Evolutionary conservation across 805 yeast genomes (phyloP).

Genomic region (Saccharomycopsis sp.): DNA sequence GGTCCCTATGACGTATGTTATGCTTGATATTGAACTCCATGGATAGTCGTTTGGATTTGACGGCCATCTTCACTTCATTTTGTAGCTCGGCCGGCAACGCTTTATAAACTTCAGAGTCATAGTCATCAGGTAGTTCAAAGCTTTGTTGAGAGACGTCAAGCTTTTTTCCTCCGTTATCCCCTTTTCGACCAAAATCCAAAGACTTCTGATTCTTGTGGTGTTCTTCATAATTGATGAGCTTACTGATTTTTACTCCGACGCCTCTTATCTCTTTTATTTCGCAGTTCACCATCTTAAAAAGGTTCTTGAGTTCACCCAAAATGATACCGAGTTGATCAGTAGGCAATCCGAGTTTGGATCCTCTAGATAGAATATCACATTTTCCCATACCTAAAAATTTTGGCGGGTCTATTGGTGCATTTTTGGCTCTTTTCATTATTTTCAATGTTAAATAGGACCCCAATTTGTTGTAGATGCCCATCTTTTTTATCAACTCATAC

Average conservation of each 20-base stretch:
- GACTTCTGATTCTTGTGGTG: constrained; percentile 4
- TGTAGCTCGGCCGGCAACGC: constrained; percentile 62
- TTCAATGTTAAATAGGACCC: constrained; percentile 61
- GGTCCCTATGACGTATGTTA: background rate
- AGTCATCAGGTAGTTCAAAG: constrained; percentile 28
- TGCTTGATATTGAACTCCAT: constrained; percentile 6
- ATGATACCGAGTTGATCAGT: constrained; percentile 57
- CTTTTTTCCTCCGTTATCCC: constrained; percentile 9
- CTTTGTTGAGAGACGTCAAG: constrained; percentile 16
- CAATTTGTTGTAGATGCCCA: constrained; percentile 38
- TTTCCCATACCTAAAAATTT: constrained; percentile 82
- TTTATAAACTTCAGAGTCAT: constrained; percentile 60
- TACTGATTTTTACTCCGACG: constrained; percentile 61
- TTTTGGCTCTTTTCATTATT: constrained; percentile 53
- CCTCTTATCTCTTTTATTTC: constrained; percentile 73
- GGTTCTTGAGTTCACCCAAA: constrained; percentile 48
- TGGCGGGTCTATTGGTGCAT: constrained; percentile 68
- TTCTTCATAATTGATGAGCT: constrained; percentile 37
- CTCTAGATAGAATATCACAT: constrained; percentile 58
- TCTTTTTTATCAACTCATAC: constrained; percentile 50
- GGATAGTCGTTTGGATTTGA: constrained; percentile 25
- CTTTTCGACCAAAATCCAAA: constrained; percentile 5
- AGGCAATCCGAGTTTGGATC: constrained; percentile 52
- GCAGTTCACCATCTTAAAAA: constrained; percentile 49
- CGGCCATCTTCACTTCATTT: constrained; percentile 50